Conservation (phyloP, 345 rosid species). For the Eutrema yunnanense region DNA sequence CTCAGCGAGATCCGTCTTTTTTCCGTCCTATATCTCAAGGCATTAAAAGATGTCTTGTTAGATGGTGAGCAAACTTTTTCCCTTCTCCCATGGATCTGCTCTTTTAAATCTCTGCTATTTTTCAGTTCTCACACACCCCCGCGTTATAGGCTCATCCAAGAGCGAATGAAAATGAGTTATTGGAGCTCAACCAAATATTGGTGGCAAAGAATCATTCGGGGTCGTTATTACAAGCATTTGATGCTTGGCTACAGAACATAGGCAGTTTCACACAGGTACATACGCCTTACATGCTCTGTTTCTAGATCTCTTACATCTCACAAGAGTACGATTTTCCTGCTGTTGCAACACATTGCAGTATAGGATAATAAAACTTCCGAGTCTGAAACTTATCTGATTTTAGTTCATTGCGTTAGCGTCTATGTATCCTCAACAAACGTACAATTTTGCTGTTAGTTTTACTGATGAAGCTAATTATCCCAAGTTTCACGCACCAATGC, state of each 20-base stretch:
- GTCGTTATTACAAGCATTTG: constrained; percentile 89
- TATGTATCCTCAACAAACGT: not conserved
- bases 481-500: not conserved
- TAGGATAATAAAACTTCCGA: not conserved
- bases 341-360: not conserved
- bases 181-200: constrained; percentile 33
- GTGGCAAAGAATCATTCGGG: constrained; percentile 77
- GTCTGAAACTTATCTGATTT: not conserved
- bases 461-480: not conserved
- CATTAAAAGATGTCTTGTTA: constrained; percentile 77
- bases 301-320: not conserved
- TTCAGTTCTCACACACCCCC: not conserved
- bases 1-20: constrained; percentile 85
- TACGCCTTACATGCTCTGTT: not conserved
- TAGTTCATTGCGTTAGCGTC: not conserved
- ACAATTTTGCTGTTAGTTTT: not conserved
- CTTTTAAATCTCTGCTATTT: constrained; percentile 5
- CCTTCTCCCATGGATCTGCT: not conserved
- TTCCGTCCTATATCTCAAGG: constrained; percentile 82
- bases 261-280: constrained; percentile 19
- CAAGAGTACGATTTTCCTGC: not conserved
- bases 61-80: constrained; percentile 56
- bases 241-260: constrained; percentile 50
- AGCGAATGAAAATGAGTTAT: constrained; percentile 59
- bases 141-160: constrained; percentile 70